Base-by-base conservation (phyloP, 305 asterid genomes). In the Rubia tinctorum region DNA sequence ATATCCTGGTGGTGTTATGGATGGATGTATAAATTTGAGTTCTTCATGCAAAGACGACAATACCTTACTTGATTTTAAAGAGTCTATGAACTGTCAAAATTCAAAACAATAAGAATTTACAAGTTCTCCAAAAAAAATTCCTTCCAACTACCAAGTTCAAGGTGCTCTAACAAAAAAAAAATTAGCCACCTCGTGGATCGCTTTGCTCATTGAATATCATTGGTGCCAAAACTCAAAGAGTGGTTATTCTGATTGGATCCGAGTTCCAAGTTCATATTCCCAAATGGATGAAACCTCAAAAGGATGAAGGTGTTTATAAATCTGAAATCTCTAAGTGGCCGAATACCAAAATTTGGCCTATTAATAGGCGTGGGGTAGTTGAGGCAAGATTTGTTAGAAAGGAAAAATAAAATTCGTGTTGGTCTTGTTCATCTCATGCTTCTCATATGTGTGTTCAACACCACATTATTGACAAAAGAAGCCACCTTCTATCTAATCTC, bases 201-300 rank as follows among this genome's bases (percentile, higher is more conserved):
- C 40, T 47, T 73, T 74, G 86, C 75, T 63, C 85, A 68, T 76
- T 55, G 69, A 85, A 77, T 78, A 78, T 80, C 72, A 80, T 78
- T 43, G 86, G 80, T 13, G 89, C 85, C 64, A 79, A 72, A 81
- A 81, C 70, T 60, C 88, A 80, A 73, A 88, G 72, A 75, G 80
- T 76, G 64, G 86, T 75, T 79, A 59, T 92, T 73, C 98, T n/a
- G n/a, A n/a, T n/a, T n/a, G n/a, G n/a, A n/a, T n/a, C n/a, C 97
- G 42, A 85, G 37, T 92, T 92, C 84, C 98, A 92, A 87, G 92
- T 87, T 56, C 88, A 79, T 22, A 77, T 90, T 68, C 93, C 88
- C 1, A 77, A 86, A 68, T 90, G 90, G 91, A 73, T 72, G 45
- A 87, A 69, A 49, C 80, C 86, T 45, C 66, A 66, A 51, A 68